phyloP scores from a whole-genome alignment of 306 rosid species.

The Sophora flavescens region DNA sequence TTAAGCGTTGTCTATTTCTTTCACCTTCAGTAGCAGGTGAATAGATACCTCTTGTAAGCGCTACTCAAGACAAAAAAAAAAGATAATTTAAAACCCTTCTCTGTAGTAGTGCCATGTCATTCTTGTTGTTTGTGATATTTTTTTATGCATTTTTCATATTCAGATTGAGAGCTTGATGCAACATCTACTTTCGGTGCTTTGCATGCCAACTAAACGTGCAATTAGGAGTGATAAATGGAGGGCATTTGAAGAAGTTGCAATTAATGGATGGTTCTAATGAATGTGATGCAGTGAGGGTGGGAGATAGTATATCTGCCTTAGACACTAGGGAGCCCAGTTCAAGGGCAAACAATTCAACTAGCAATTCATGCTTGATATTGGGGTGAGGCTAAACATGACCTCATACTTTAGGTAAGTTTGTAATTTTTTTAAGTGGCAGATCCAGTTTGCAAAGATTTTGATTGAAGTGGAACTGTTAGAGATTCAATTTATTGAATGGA shows the following conservation, averaged over 20 bases:
- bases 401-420: slow-evolving; percentile 66
- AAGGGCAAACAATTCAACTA: too few relatives aligned
- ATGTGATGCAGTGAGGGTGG: slow-evolving; percentile 39
- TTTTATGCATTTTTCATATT: slow-evolving; percentile 28
- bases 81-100: too few relatives aligned
- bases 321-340: too few relatives aligned
- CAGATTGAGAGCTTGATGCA: slow-evolving; percentile 88
- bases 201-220: slow-evolving; percentile 54
- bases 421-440: slow-evolving; percentile 40
- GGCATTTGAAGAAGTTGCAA: slow-evolving; percentile 74
- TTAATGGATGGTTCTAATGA: slow-evolving; percentile 38
- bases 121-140: not conserved
- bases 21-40: too few relatives aligned
- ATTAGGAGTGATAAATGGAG: slow-evolving; percentile 67
- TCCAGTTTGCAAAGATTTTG: slow-evolving; percentile 20
- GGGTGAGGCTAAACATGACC: slow-evolving; percentile 79
- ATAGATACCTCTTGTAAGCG: too few relatives aligned
- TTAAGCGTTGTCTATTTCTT: too few relatives aligned
- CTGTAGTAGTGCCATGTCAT: too few relatives aligned
- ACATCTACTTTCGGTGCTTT: slow-evolving; percentile 87
- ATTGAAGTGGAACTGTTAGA: slow-evolving; percentile 31
- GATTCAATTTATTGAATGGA: slow-evolving; percentile 22
- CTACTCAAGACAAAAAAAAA: too few relatives aligned
- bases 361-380: slow-evolving; percentile 58
- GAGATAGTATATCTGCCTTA: slow-evolving; percentile 42